phyloP scores from a whole-genome alignment of 2,329 filamentous ascomycete species.

The Paraphaeosphaeria sporulosa region DNA sequence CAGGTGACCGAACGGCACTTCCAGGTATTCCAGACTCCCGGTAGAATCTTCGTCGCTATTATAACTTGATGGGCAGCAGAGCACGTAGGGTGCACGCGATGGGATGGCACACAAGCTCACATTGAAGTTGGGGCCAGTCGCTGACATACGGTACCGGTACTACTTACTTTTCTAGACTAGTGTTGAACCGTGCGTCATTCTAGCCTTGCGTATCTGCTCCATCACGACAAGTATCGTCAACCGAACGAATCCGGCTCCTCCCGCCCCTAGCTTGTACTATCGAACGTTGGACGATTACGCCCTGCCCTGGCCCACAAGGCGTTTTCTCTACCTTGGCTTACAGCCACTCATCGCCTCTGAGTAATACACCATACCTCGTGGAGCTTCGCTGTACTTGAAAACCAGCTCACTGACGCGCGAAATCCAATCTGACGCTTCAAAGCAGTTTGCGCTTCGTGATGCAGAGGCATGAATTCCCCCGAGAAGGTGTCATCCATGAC shows the following conservation, averaged over 20 bases:
- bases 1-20: not conserved
- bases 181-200: not conserved
- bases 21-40: not conserved
- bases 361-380: not conserved
- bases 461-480: not conserved
- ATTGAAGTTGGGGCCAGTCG: too few species aligned
- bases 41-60: not conserved
- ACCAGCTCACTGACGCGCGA: not conserved
- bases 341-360: not conserved
- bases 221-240: slow-evolving; percentile 1
- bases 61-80: not conserved
- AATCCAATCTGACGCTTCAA: not conserved
- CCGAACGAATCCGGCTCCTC: slow-evolving; percentile 2
- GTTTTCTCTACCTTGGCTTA: not conserved
- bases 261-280: not conserved
- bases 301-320: not conserved
- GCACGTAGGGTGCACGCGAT: not conserved
- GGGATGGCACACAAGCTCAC: too few species aligned
- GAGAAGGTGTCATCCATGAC: too few species aligned
- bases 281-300: not conserved
- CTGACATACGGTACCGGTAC: too few species aligned
- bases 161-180: not conserved
- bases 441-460: not conserved
- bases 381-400: too few species aligned
- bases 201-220: not conserved